These are phyloP conservation scores for Yamagishiella unicocca DNA, from an alignment of 139 green algal species.

Conservation along the genomic window DNA sequence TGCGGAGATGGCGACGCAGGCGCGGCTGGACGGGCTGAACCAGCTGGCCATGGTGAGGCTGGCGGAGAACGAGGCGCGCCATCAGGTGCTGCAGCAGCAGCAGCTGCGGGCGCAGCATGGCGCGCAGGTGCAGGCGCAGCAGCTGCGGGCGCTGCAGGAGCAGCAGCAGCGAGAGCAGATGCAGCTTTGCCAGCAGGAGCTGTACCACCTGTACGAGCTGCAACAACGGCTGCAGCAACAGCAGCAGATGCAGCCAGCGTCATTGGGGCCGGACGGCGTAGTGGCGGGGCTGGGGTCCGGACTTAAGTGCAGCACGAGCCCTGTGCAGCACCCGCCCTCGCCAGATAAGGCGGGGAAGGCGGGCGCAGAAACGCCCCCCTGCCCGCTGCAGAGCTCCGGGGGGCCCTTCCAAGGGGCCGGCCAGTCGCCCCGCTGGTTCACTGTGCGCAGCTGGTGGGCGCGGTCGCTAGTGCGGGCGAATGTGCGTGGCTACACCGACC, in stretches of 20 bases:
- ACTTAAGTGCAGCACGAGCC: too few species aligned
- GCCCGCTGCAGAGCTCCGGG: too few species aligned
- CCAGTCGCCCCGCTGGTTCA: too few species aligned
- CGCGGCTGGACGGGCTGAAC: neutral
- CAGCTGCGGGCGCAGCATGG: neutral
- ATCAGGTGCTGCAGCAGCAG: neutral
- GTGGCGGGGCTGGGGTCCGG: too few species aligned
- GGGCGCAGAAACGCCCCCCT: too few species aligned
- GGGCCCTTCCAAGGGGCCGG: too few species aligned
- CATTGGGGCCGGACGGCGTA: too few species aligned
- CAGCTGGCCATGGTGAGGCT: neutral
- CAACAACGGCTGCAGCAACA: neutral
- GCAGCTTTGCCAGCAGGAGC: neutral
- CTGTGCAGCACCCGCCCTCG: too few species aligned
- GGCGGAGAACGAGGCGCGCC: neutral
- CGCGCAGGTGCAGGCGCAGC: neutral
- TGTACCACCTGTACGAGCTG: neutral
- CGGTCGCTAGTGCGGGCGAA: too few species aligned
- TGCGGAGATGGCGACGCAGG: constrained; percentile 7
- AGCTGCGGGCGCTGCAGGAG: neutral
- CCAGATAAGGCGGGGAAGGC: too few species aligned
- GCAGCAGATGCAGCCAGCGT: neutral
- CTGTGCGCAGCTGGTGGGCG: too few species aligned
- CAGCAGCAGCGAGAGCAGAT: neutral
- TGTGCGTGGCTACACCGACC: neutral